These are phyloP conservation scores for Pterocarpus santalinus DNA, from an alignment of 306 rosid genomes.

Conservation along the genomic window DNA sequence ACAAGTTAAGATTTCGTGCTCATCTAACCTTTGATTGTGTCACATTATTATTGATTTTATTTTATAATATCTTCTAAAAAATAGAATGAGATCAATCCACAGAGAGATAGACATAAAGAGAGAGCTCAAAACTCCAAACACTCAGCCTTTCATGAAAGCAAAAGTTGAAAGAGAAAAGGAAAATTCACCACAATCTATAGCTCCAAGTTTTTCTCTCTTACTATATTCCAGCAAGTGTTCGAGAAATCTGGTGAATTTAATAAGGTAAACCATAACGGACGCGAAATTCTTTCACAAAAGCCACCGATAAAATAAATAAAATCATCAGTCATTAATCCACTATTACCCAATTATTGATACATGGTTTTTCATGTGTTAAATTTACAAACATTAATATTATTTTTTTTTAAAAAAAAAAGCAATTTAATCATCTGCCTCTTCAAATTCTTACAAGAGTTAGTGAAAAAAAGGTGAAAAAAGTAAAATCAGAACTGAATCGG, in stretches of 20 bases:
- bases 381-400: too few relatives aligned
- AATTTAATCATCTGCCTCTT: too few relatives aligned
- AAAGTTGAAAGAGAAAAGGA: slow-evolving; percentile 12
- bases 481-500: too few relatives aligned
- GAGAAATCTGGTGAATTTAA: neutral
- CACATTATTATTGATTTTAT: slow-evolving; percentile 26
- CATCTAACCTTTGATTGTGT: slow-evolving; percentile 20
- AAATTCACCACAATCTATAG: neutral
- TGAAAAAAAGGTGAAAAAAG: too few relatives aligned
- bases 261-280: neutral
- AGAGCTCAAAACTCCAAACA: slow-evolving; percentile 21
- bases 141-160: slow-evolving; percentile 9
- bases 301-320: neutral
- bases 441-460: too few relatives aligned
- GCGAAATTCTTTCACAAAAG: neutral
- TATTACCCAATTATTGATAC: neutral
- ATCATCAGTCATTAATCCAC: neutral
- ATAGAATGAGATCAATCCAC: neutral
- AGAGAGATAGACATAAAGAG: slow-evolving; percentile 4
- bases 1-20: slow-evolving; percentile 19
- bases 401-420: too few relatives aligned
- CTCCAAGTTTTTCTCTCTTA: slow-evolving; percentile 7
- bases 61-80: slow-evolving; percentile 1
- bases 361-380: neutral
- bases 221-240: slow-evolving; percentile 15